Evolutionary conservation across 176 grass and related monocot species (phyloP), one percentile per base, ranked within the genome.

Genomic region (Zea luxurians): DNA sequence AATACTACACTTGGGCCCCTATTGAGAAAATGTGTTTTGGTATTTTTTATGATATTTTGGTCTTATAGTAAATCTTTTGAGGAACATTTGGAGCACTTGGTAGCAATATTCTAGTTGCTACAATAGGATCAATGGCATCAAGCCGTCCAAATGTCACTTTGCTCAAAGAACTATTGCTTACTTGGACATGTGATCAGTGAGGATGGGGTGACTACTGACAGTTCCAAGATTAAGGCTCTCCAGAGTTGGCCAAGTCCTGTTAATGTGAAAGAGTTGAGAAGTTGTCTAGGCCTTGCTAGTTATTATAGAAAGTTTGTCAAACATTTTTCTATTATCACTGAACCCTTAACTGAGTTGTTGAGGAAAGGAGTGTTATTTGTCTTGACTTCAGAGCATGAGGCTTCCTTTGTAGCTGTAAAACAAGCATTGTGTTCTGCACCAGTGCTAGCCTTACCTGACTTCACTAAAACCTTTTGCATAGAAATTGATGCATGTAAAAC

Each of bases 221-320:
- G 10, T 0, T 12, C 10, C 2, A 13, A 64, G 6, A 4, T 64
- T 3, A 5, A 2, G 2, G 36, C 3, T 0, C 10, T 64, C 0
- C 1, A 13, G 1, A 10, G 13, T 0, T 64, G 61, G 61, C 35
- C 61, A 4, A 7, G 36, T 13, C 36, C 36, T 0, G 2, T 0
- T 0, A 37, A 37, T 12, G 10, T 4, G 1, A 64, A 64, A 0
- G 11, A 64, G 12, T 11, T 64, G 4, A 2, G 10, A 1, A 5
- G 11, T 1, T 64, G n/a, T n/a, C n/a, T n/a, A n/a, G n/a, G n/a
- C n/a, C n/a, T n/a, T n/a, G n/a, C n/a, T n/a, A n/a, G n/a, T n/a
- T n/a, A n/a, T n/a, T n/a, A n/a, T n/a, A n/a, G n/a, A n/a, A n/a
- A n/a, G n/a, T n/a, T n/a, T n/a, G n/a, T n/a, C n/a, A n/a, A n/a